phyloP scores from a whole-genome alignment of 768 basidiomycete species.

The Tulasnella calospora region DNA sequence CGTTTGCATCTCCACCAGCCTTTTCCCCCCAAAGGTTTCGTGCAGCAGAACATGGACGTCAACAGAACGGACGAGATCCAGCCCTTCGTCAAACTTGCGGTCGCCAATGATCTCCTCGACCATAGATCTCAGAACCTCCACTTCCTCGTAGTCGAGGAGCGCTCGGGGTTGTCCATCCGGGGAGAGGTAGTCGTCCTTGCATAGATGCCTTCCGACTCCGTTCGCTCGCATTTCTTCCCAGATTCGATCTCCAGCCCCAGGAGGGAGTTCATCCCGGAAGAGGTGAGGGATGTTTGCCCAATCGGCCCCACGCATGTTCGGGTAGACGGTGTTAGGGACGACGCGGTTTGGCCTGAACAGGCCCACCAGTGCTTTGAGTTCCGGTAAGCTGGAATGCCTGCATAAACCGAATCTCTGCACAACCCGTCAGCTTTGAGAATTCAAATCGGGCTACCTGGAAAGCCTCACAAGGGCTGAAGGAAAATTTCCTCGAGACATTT shows the following conservation, averaged over 20 bases:
- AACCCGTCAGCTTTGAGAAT: not conserved
- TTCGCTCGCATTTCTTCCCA: conserved; percentile 30
- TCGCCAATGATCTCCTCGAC: conserved; percentile 1
- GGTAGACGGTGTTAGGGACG: conserved; percentile 65
- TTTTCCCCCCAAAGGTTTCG: not conserved
- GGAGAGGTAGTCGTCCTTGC: not conserved
- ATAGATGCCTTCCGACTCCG: not conserved
- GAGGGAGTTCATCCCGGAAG: conserved; percentile 56
- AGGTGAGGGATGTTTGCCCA: conserved; percentile 66
- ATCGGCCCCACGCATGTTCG: conserved; percentile 55
- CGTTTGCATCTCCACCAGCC: not conserved
- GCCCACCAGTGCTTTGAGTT: conserved; percentile 72
- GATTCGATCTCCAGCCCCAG: conserved; percentile 34
- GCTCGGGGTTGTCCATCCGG: not conserved
- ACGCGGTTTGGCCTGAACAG: conserved; percentile 74
- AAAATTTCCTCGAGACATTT: conserved; percentile 43
- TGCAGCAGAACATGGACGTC: not conserved
- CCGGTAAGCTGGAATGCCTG: conserved; percentile 83
- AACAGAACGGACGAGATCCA: conserved; percentile 2
- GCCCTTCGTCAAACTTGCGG: not conserved
- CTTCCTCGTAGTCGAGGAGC: not conserved
- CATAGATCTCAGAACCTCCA: not conserved
- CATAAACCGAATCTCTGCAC: conserved; percentile 72
- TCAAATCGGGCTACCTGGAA: not conserved
- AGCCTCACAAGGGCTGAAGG: conserved; percentile 58